Conservation (phyloP, 768 basidiomycete genomes). For the Tremella yokohamensis region DNA sequence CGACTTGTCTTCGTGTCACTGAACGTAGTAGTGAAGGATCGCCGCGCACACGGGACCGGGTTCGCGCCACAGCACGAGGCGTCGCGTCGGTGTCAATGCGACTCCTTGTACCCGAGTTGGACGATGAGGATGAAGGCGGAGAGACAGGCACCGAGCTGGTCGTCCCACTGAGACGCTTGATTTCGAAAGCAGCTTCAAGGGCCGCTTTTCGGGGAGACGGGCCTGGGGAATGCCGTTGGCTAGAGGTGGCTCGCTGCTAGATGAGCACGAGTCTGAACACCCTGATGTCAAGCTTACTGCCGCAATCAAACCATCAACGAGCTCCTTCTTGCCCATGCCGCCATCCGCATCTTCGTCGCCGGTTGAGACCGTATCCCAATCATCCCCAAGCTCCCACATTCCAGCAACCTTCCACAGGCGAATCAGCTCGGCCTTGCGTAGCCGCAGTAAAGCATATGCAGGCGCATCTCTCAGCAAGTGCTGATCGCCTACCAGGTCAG, state of each 20-base stretch:
- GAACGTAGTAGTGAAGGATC: neutral
- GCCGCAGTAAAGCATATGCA: constrained; percentile 36
- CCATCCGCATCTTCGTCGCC: constrained; percentile 34
- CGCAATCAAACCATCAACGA: constrained; percentile 45
- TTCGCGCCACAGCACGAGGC: constrained; percentile 26
- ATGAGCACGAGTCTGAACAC: neutral
- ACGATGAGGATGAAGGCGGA: constrained; percentile 15
- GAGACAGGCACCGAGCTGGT: constrained; percentile 21
- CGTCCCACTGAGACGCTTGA: constrained; percentile 8
- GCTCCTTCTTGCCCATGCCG: constrained; percentile 42
- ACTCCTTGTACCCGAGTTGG: constrained; percentile 1
- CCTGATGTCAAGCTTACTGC: constrained; percentile 24
- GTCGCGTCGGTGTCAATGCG: constrained; percentile 25
- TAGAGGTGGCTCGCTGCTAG: neutral
- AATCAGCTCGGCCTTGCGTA: constrained; percentile 47
- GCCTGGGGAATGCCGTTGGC: neutral
- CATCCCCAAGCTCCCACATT: constrained; percentile 37
- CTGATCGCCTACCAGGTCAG: constrained; percentile 38
- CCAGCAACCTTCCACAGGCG: constrained; percentile 50
- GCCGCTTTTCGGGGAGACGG: constrained; percentile 25
- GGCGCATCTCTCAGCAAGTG: constrained; percentile 46
- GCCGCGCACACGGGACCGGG: constrained; percentile 10
- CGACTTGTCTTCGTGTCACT: neutral
- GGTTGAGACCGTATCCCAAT: constrained; percentile 8
- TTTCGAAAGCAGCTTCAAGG: constrained; percentile 17